Conservation (phyloP, 768 basidiomycete genomes). For the Termitomyces sp. region DNA sequence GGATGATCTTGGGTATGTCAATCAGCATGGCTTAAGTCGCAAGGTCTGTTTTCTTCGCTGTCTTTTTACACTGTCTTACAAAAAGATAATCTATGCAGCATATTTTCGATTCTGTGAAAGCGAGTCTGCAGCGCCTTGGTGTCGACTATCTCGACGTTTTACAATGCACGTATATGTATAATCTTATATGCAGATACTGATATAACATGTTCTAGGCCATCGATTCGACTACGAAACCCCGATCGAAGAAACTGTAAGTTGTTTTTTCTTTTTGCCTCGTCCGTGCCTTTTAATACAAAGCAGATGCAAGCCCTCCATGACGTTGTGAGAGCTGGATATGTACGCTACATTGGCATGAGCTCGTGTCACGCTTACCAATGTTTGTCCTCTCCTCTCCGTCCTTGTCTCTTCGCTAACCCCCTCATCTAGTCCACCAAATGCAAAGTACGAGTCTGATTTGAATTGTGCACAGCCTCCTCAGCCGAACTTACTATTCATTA, state of each 20-base stretch:
- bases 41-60: slow-evolving; percentile 10
- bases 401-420: background rate
- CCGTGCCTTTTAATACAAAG: slow-evolving; percentile 22
- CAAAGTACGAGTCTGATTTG: slow-evolving; percentile 33
- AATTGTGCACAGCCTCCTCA: background rate
- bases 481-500: too few species aligned
- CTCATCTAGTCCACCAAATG: slow-evolving; percentile 45
- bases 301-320: too few species aligned
- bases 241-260: slow-evolving; percentile 44
- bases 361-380: slow-evolving; percentile 54
- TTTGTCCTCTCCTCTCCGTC: slow-evolving; percentile 16
- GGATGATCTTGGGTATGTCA: slow-evolving; percentile 45
- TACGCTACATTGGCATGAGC: slow-evolving; percentile 26
- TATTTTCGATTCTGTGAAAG: slow-evolving; percentile 66
- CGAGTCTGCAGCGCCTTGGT: slow-evolving; percentile 59
- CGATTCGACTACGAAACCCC: slow-evolving; percentile 54
- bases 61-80: background rate
- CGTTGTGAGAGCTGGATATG: too few species aligned
- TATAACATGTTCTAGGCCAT: slow-evolving; percentile 28
- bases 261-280: too few species aligned
- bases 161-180: slow-evolving; percentile 40
- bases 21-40: slow-evolving; percentile 40
- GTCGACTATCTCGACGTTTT: slow-evolving; percentile 74
- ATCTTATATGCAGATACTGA: background rate
- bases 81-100: slow-evolving; percentile 30